These are phyloP conservation scores for Corinectria fuckeliana DNA, from an alignment of 2,329 filamentous ascomycete genomes.

Conservation along the genomic window DNA sequence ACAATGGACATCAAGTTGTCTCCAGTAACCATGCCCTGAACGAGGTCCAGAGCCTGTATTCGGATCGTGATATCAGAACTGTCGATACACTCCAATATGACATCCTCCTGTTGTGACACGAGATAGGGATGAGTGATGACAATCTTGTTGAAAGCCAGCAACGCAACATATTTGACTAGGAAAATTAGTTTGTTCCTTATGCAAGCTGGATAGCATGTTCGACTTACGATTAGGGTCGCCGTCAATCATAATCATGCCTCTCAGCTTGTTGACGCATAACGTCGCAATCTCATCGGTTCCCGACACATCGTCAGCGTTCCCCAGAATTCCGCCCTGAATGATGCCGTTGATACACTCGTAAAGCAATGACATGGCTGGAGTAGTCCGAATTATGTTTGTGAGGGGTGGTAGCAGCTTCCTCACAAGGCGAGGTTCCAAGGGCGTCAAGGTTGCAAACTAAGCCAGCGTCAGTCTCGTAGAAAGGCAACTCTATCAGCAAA, in stretches of 20 bases:
- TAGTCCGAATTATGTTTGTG: slow-evolving; percentile 92
- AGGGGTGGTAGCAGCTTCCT: slow-evolving; percentile 90
- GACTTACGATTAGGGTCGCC: slow-evolving; percentile 88
- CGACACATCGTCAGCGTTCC: slow-evolving; percentile 77
- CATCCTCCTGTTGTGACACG: slow-evolving; percentile 91
- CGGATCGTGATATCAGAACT: slow-evolving; percentile 96
- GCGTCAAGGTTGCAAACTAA: slow-evolving; percentile 92
- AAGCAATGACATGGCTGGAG: slow-evolving; percentile 94
- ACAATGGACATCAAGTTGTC: slow-evolving; percentile 87
- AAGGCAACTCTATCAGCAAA: not conserved
- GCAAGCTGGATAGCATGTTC: not conserved
- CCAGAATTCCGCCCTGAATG: slow-evolving; percentile 93
- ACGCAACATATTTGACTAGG: slow-evolving; percentile 92
- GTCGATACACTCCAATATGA: slow-evolving; percentile 95
- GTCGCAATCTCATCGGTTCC: slow-evolving; percentile 92
- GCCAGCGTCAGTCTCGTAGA: not conserved
- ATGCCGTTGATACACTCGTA: slow-evolving; percentile 99
- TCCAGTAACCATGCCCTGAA: slow-evolving; percentile 89
- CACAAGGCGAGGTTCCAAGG: slow-evolving; percentile 87
- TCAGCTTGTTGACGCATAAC: slow-evolving; percentile 89
- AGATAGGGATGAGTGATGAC: slow-evolving; percentile 86
- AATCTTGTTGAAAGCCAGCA: slow-evolving; percentile 95
- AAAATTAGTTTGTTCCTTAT: slow-evolving; percentile 21
- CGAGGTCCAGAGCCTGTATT: slow-evolving; percentile 88
- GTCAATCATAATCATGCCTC: slow-evolving; percentile 92